A percentile compares a stretch with the other conserved stretches of the same genome.
Conservation (phyloP, 495 filamentous ascomycete species). For the Usnea hakonensis region DNA sequence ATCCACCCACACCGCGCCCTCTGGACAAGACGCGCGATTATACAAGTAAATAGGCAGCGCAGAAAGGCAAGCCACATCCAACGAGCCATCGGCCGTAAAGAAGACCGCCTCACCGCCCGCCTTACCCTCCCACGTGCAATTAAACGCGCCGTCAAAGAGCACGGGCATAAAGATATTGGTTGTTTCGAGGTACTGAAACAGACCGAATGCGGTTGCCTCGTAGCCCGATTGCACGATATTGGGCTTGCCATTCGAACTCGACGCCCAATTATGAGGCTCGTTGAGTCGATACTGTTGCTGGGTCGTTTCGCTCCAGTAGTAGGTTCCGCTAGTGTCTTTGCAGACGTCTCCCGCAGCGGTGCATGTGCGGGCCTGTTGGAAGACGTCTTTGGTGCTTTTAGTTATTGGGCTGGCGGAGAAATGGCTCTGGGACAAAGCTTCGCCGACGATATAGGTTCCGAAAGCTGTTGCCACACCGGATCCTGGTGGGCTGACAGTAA, state of each 20-base stretch:
- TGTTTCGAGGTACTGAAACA: background rate
- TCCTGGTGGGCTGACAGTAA: background rate
- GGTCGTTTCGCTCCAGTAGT: slow-evolving; percentile 1
- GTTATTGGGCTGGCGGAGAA: background rate
- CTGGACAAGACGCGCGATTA: background rate
- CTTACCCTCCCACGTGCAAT: slow-evolving; percentile 19
- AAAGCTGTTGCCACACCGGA: slow-evolving; percentile 1
- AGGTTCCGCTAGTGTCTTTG: background rate
- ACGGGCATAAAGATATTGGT: slow-evolving; percentile 2
- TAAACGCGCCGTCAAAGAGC: slow-evolving; percentile 22
- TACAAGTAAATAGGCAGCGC: slow-evolving; percentile 2
- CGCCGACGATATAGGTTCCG: background rate
- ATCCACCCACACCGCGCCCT: background rate
- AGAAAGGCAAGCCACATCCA: slow-evolving; percentile 15
- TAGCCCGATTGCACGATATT: background rate
- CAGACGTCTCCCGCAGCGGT: background rate
- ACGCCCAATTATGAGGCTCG: background rate
- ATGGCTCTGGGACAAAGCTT: slow-evolving; percentile 2
- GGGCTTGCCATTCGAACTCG: background rate
- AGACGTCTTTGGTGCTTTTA: background rate
- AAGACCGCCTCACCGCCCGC: slow-evolving; percentile 5
- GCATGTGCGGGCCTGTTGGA: background rate
- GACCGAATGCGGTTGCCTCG: background rate
- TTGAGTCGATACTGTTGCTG: slow-evolving; percentile 4
- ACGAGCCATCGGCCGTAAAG: slow-evolving; percentile 8